These are phyloP conservation scores for Castanopsis chinensis DNA, from an alignment of 306 rosid genomes.

Conservation along the genomic window DNA sequence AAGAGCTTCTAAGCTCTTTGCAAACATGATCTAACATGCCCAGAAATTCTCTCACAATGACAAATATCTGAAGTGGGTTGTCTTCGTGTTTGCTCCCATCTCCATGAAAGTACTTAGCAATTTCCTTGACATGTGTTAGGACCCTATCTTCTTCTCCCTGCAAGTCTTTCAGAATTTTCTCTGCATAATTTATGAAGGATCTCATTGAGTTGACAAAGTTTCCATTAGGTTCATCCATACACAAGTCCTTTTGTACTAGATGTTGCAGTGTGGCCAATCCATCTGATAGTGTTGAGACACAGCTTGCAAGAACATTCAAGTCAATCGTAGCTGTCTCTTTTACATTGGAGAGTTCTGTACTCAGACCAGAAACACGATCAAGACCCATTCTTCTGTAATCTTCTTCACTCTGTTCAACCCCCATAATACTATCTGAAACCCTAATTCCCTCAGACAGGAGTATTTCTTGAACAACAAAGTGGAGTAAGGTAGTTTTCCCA, in stretches of 20 bases:
- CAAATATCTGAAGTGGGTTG: constrained; percentile 77
- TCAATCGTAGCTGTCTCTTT: constrained; percentile 85
- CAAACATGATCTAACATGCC: constrained; percentile 88
- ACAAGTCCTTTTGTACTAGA: constrained; percentile 41
- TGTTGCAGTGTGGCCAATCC: constrained; percentile 45
- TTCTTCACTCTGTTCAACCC: constrained; percentile 71
- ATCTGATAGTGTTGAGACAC: constrained; percentile 59
- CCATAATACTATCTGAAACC: constrained; percentile 59
- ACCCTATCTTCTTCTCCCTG: constrained; percentile 69
- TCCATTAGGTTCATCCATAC: constrained; percentile 34
- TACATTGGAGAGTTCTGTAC: constrained; percentile 82
- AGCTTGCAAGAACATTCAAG: constrained; percentile 73
- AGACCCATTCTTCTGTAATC: constrained; percentile 84
- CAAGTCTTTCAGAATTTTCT: constrained; percentile 50
- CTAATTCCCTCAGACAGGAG: constrained; percentile 71
- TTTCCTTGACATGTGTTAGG: constrained; percentile 61
- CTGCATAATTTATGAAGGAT: constrained; percentile 50
- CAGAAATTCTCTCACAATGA: constrained; percentile 89
- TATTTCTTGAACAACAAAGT: constrained; percentile 91
- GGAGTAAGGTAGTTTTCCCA: constrained; percentile 85
- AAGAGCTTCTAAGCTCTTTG: constrained; percentile 75
- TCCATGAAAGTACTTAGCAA: constrained; percentile 89
- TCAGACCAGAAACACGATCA: constrained; percentile 77
- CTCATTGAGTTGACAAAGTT: constrained; percentile 47
- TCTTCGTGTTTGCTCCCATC: constrained; percentile 78